A percentile compares a stretch with the other conserved stretches of the same genome.
Evolutionary conservation across 2,329 filamentous ascomycete genomes (phyloP).

Genomic region (Podosphaera xanthii): DNA sequence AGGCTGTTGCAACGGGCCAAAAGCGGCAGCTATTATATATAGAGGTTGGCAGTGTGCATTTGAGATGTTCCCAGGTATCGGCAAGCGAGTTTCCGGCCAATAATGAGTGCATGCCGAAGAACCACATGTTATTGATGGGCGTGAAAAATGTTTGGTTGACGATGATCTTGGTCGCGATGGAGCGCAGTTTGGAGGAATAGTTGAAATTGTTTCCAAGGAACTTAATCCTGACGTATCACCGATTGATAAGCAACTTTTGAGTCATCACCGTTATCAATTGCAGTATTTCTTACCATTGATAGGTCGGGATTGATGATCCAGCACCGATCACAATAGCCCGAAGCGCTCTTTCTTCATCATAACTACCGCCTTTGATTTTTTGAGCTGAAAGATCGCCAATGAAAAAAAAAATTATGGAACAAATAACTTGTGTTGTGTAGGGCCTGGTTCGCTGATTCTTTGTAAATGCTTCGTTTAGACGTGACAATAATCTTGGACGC

Average conservation of each 20-base stretch:
- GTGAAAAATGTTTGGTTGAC: slow-evolving; percentile 68
- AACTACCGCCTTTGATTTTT: slow-evolving; percentile 34
- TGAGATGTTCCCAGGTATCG: slow-evolving; percentile 47
- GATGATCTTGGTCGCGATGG: slow-evolving; percentile 51
- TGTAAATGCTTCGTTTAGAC: slow-evolving; percentile 35
- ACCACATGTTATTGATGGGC: slow-evolving; percentile 62
- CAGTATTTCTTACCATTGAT: slow-evolving; percentile 43
- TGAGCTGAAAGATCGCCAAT: slow-evolving; percentile 61
- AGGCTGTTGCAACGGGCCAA: slow-evolving; percentile 71
- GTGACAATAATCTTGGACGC: slow-evolving; percentile 19
- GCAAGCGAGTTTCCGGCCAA: slow-evolving; percentile 41
- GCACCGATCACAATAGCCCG: slow-evolving; percentile 55
- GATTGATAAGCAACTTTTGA: background rate
- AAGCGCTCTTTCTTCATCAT: slow-evolving; percentile 45
- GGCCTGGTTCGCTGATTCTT: slow-evolving; percentile 49
- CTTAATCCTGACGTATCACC: slow-evolving; percentile 34
- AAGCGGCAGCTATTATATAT: slow-evolving; percentile 63
- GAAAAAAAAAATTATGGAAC: slow-evolving; percentile 56
- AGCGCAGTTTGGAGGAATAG: slow-evolving; percentile 48
- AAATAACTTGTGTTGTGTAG: slow-evolving; percentile 57
- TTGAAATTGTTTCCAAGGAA: slow-evolving; percentile 70
- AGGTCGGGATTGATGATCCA: slow-evolving; percentile 51
- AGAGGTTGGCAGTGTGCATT: slow-evolving; percentile 52
- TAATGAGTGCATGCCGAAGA: slow-evolving; percentile 59
- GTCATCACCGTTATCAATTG: background rate